Conservation (phyloP, 2,329 filamentous ascomycete genomes). For the Colletotrichum kahawae region DNA sequence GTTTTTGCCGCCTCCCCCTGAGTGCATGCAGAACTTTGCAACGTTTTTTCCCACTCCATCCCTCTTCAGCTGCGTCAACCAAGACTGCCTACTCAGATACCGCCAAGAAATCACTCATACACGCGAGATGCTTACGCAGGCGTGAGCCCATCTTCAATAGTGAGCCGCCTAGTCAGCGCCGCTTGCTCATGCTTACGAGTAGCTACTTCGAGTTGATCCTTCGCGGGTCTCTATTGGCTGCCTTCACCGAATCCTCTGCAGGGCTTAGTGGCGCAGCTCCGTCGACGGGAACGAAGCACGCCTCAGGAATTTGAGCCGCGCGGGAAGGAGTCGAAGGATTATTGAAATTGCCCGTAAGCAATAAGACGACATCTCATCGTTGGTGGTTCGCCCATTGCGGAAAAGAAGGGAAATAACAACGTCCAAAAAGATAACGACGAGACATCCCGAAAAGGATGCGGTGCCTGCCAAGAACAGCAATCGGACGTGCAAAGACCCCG, state of each 20-base stretch:
- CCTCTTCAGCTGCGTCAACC: neutral
- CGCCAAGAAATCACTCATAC: neutral
- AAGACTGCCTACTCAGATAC: neutral
- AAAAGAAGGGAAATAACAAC: neutral
- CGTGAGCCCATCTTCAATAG: neutral
- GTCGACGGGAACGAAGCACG: neutral
- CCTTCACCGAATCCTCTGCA: neutral
- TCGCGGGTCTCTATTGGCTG: neutral
- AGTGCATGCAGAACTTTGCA: neutral
- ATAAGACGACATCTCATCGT: neutral
- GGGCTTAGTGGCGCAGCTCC: neutral
- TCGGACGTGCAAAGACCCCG: neutral
- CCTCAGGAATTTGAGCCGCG: neutral
- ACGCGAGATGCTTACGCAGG: neutral
- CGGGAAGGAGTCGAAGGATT: neutral
- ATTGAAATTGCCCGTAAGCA: neutral
- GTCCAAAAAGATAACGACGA: neutral
- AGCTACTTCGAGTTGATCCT: neutral
- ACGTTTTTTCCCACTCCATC: neutral
- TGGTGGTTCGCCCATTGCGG: neutral
- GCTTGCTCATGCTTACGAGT: neutral
- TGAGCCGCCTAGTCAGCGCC: neutral
- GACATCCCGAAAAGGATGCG: neutral
- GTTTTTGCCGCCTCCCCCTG: neutral
- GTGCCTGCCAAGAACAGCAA: neutral